phyloP scores from a whole-genome alignment of 2,329 filamentous ascomycete genomes.

The Thermothelomyces thermophilus region DNA sequence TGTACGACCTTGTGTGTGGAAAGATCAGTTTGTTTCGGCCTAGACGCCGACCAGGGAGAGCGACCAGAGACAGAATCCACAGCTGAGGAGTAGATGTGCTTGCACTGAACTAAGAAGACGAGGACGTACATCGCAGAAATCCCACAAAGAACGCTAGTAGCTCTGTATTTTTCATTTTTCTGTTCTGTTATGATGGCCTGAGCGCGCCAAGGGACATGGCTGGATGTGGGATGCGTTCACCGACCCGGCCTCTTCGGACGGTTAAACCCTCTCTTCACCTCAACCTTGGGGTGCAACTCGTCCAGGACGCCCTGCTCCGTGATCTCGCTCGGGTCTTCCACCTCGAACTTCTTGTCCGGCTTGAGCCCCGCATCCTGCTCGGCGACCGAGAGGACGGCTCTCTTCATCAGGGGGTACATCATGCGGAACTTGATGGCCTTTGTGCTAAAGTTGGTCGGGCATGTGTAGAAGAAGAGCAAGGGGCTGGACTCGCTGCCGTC shows the following conservation, averaged over 20 bases:
- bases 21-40: too few species aligned
- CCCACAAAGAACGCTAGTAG: too few species aligned
- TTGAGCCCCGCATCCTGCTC: constrained; percentile 58
- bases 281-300: constrained; percentile 62
- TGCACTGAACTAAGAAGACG: too few species aligned
- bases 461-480: constrained; percentile 77
- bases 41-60: too few species aligned
- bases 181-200: too few species aligned
- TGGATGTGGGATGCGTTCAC: not conserved
- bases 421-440: constrained; percentile 76
- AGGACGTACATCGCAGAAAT: too few species aligned
- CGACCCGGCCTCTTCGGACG: constrained; percentile 74
- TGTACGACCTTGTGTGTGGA: too few species aligned
- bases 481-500: constrained; percentile 47
- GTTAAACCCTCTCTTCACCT: constrained; percentile 63
- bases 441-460: constrained; percentile 55
- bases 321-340: constrained; percentile 63
- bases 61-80: too few species aligned
- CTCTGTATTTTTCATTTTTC: too few species aligned
- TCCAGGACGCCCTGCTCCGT: constrained; percentile 57
- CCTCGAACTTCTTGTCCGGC: constrained; percentile 64
- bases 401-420: constrained; percentile 70
- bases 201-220: not conserved
- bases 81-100: too few species aligned
- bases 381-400: constrained; percentile 59